Evolutionary conservation across 345 rosid genomes (phyloP).

Genomic region (Eucalyptus sp.): DNA sequence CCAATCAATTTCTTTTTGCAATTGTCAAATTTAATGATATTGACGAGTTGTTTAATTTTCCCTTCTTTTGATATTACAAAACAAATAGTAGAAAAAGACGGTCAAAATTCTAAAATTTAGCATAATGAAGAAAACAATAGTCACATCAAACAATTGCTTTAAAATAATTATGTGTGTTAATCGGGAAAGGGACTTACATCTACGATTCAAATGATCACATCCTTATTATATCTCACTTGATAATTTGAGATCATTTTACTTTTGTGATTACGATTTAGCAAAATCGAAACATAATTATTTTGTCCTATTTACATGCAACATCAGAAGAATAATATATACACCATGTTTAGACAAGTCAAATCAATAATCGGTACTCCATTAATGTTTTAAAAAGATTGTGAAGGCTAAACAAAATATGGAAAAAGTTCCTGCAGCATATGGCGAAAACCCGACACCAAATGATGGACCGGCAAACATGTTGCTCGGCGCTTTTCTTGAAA

Average conservation of each 20-base stretch:
- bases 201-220: too few species aligned
- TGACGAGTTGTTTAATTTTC: background rate
- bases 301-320: rapidly evolving
- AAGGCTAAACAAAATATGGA: too few species aligned
- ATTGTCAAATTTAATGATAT: background rate
- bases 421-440: background rate
- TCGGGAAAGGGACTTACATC: background rate
- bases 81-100: background rate
- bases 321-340: rapidly evolving
- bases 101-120: background rate
- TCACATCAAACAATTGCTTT: background rate
- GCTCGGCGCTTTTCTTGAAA: background rate
- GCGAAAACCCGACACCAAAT: background rate
- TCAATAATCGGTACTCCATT: background rate
- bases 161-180: background rate
- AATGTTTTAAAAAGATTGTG: background rate
- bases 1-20: background rate
- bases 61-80: background rate
- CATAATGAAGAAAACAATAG: rapidly evolving
- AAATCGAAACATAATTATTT: too few species aligned
- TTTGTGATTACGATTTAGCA: background rate
- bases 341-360: background rate
- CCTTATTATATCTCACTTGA: rapidly evolving
- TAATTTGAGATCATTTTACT: rapidly evolving
- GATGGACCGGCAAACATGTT: background rate